Conservation (phyloP, 192 early-diverging fungal genomes). For the Linnemannia zychae region DNA sequence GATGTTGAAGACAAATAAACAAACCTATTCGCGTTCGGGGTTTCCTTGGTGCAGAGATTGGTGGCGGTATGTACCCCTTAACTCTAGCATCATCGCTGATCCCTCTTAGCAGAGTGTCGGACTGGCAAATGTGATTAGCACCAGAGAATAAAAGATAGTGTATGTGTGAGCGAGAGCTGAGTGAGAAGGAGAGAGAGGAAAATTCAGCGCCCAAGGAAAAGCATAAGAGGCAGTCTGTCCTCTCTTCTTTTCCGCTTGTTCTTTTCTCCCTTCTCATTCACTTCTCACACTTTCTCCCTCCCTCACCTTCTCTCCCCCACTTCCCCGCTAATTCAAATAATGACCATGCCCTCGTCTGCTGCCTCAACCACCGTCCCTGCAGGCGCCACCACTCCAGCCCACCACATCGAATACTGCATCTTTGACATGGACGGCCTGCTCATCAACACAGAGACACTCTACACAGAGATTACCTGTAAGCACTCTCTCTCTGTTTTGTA, state of each 20-base stretch:
- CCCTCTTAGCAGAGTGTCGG: neutral
- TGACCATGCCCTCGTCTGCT: conserved; percentile 20
- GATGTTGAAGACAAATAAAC: neutral
- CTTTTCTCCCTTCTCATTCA: neutral
- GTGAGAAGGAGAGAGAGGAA: neutral
- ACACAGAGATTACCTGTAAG: conserved; percentile 87
- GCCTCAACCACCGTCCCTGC: neutral
- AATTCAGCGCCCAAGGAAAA: neutral
- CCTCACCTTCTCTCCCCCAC: neutral
- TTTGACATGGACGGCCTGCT: conserved; percentile 90
- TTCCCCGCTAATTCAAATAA: neutral
- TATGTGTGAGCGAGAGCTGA: too few relatives aligned
- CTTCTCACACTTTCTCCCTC: neutral
- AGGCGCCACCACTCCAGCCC: neutral
- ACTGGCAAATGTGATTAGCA: neutral
- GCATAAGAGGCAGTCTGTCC: neutral
- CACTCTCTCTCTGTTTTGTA: neutral
- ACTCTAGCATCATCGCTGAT: too few relatives aligned
- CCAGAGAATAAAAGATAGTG: neutral
- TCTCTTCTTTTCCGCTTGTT: neutral
- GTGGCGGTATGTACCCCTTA: conserved; percentile 5
- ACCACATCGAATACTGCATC: conserved; percentile 73
- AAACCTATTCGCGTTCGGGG: neutral
- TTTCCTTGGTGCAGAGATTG: too few relatives aligned
- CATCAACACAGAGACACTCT: conserved; percentile 91